These are phyloP conservation scores for Pseudogymnoascus sp. DNA, from an alignment of 2,329 filamentous ascomycete genomes.

Conservation along the genomic window DNA sequence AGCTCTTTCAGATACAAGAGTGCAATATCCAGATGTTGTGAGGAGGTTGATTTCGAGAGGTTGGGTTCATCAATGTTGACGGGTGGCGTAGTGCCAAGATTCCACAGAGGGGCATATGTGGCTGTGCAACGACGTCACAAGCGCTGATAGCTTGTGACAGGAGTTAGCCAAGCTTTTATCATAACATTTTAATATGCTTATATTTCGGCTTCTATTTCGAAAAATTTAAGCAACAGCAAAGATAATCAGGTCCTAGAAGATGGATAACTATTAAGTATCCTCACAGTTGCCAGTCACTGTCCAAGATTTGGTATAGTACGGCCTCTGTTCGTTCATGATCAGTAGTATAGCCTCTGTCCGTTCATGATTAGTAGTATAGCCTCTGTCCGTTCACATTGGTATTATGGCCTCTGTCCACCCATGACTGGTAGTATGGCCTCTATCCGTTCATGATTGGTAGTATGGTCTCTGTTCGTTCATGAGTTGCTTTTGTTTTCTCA, in stretches of 20 bases:
- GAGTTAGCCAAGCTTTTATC: background rate
- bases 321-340: background rate
- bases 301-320: background rate
- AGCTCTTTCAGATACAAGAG: background rate
- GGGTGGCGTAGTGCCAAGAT: background rate
- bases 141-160: background rate
- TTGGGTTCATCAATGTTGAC: background rate
- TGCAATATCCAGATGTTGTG: background rate
- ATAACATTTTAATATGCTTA: background rate
- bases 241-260: background rate
- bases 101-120: background rate
- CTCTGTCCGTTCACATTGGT: background rate
- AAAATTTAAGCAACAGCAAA: background rate
- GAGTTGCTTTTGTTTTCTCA: background rate
- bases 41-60: background rate
- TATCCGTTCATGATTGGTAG: no score
- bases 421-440: background rate
- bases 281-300: background rate
- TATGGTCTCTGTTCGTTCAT: background rate
- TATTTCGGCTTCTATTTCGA: background rate
- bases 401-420: background rate
- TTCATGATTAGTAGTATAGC: background rate
- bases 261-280: background rate
- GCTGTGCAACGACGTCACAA: slow-evolving; percentile 7
- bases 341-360: no score